A percentile compares a stretch with the other conserved stretches of the same genome.
phyloP scores from a whole-genome alignment of 2,329 filamentous ascomycete species.

The Fonsecaea pugnacius region DNA sequence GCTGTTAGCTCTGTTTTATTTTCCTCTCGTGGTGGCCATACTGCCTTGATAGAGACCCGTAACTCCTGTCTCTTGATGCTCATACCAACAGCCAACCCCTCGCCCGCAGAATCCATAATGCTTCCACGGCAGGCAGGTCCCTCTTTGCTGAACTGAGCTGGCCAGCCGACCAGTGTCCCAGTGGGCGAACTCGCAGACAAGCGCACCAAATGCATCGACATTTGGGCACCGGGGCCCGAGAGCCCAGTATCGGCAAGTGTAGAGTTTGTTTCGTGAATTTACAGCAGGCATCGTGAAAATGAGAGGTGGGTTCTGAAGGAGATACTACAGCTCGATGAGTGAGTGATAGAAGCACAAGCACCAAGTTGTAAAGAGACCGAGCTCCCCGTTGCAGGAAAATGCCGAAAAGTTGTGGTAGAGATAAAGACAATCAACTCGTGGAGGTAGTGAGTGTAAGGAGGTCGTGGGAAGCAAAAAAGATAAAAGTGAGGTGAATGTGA shows the following conservation, averaged over 20 bases:
- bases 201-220: constrained; percentile 19
- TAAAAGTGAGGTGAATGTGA: background rate
- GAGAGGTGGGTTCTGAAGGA: background rate
- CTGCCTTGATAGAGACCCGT: constrained; percentile 35
- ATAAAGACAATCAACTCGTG: background rate
- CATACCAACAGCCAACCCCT: constrained; percentile 33
- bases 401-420: background rate
- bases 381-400: background rate
- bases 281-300: background rate
- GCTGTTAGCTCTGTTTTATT: constrained; percentile 11
- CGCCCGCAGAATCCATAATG: constrained; percentile 23
- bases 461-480: too few relatives aligned
- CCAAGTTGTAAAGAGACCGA: background rate
- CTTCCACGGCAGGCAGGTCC: constrained; percentile 34
- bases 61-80: constrained; percentile 35
- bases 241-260: constrained; percentile 37
- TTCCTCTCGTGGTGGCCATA: constrained; percentile 8
- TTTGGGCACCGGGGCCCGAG: constrained; percentile 35
- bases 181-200: constrained; percentile 32
- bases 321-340: background rate
- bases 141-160: constrained; percentile 31
- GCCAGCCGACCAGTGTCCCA: constrained; percentile 33
- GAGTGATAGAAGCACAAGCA: background rate
- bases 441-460: background rate
- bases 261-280: constrained; percentile 11